Percentiles rank a stretch among this genome's conserved stretches.
These are phyloP conservation scores for Angophora floribunda DNA, from an alignment of 345 rosid species.

Conservation along the genomic window DNA sequence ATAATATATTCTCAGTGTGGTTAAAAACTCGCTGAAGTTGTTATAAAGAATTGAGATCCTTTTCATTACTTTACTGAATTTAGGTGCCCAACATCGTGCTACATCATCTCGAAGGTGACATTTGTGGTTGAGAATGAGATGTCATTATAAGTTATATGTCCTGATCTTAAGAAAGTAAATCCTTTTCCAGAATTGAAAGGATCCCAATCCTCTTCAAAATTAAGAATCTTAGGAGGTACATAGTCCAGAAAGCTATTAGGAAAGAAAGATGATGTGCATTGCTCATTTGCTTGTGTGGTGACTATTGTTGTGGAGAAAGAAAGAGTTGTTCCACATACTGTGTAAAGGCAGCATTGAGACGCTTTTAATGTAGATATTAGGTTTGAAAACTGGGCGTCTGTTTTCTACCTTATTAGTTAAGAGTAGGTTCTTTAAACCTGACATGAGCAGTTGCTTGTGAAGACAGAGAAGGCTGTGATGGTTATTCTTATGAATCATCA, in stretches of 20 bases:
- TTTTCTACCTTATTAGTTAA: neutral
- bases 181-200: neutral
- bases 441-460: neutral
- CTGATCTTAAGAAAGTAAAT: neutral
- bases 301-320: neutral
- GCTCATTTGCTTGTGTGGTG: neutral
- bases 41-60: neutral
- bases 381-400: neutral
- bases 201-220: neutral
- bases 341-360: neutral
- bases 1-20: neutral
- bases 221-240: neutral
- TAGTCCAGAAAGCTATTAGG: neutral
- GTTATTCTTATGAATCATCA: neutral
- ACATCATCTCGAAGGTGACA: neutral
- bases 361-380: neutral
- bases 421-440: neutral
- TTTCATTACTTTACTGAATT: neutral
- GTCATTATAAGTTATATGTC: neutral
- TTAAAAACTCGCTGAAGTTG: neutral
- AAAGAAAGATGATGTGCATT: neutral
- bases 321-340: neutral
- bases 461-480: neutral
- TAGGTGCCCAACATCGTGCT: neutral
- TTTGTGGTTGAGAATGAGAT: neutral